Base-by-base conservation (phyloP, 257 asterid genomes). In the Salvia rosmarinus region DNA sequence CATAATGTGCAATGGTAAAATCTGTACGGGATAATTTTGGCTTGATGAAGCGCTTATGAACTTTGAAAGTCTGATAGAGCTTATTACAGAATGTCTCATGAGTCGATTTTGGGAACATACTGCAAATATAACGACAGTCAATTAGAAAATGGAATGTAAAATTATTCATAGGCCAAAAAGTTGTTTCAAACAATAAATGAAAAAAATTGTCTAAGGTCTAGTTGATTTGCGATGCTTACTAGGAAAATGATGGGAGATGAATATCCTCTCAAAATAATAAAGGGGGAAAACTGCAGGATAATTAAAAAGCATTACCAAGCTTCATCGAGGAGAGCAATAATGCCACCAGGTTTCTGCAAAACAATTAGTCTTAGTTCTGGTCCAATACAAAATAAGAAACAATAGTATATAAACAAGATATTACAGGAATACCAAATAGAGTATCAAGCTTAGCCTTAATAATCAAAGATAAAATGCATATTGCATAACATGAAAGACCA, bases 101-200 rank as follows among this genome's bases (percentile, higher is more conserved):
- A 35, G 96, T 94, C 69, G 99, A 94, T 84, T 94, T 94, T 46
- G 99, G 99, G 78, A 94, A 94, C 99, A 94, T 94, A 76, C 99
- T 91, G 96, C 80, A 86, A 70, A 79, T 39, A 57, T 63, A 58
- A 75, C 64, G 61, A 40, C 78, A 67, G 62, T 42, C 73, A 40
- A 73, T 58, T 61, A 75, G 76, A 76, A 60, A 40, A 80, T 54
- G 63, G 73, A 21, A 66, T n/a, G 57, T 60, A 44, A 60, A 65
- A 49, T 19, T 62, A 23, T 42, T 67, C 52, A 17, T 35, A 50
- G 28, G 63, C 25, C 28, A 25, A 54, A 68, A 44, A 70, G 67
- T 52, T 42, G 25, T 42, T 71, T 64, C 49, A 56, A 34, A 47
- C 68, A 28, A 60, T 72, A 65, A 55, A 59, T 40, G 46, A 68